phyloP scores from a whole-genome alignment of 179 eudicot species.

The Beta lomatogona region DNA sequence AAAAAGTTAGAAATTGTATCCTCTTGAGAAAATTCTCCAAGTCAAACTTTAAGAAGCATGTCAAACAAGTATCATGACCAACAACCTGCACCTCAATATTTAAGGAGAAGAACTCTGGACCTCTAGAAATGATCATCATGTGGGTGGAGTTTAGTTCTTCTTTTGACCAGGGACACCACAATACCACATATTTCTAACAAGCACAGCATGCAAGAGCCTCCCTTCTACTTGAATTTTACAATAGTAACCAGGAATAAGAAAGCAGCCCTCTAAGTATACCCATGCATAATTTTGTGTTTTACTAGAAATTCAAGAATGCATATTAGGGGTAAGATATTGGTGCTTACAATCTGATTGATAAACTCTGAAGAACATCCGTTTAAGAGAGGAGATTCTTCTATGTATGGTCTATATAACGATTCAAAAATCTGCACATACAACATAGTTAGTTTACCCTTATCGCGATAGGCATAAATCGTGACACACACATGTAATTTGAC shows the following conservation, averaged over 20 bases:
- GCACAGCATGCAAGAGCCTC: too few relatives aligned
- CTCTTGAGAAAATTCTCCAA: too few relatives aligned
- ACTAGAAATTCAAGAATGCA: background rate
- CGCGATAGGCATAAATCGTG: too few relatives aligned
- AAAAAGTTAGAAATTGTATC: too few relatives aligned
- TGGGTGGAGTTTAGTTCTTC: too few relatives aligned
- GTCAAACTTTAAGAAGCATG: background rate
- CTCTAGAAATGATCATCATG: too few relatives aligned
- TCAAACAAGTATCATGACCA: background rate
- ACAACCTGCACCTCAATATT: background rate
- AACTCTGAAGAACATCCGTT: slow-evolving; percentile 82
- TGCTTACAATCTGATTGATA: slow-evolving; percentile 86
- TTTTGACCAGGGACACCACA: too few relatives aligned
- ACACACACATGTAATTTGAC: too few relatives aligned
- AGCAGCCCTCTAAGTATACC: background rate
- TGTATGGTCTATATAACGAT: slow-evolving; percentile 53
- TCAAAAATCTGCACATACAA: slow-evolving; percentile 68
- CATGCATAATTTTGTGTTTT: background rate
- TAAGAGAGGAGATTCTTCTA: slow-evolving; percentile 68
- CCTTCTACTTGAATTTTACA: too few relatives aligned
- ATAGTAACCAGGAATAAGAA: background rate
- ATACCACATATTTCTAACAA: too few relatives aligned
- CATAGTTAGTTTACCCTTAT: background rate
- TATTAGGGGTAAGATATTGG: background rate
- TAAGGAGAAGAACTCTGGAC: background rate